Base-by-base conservation (phyloP, 2,329 filamentous ascomycete species). In the Diplodia sapinea region DNA sequence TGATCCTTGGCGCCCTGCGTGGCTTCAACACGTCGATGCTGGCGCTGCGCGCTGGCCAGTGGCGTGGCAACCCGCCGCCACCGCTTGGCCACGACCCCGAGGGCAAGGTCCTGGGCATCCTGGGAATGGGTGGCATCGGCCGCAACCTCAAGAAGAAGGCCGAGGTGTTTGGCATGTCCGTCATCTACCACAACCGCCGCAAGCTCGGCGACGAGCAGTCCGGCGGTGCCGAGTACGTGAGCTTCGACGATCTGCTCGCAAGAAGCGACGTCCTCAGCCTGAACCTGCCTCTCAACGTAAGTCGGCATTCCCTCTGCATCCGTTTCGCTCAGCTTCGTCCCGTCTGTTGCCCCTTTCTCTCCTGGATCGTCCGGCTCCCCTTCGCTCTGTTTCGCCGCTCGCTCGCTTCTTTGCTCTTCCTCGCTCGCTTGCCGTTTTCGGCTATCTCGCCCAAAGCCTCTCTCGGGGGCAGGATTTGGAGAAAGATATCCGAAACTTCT, bases 81-180 rank as follows among this genome's bases (percentile, higher is more conserved):
- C 84, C 86, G 0, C 83, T 88, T 0, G 92, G 92, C 13, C 90
- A 91, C 74, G 92, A 95, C 74, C 92, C 92, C 1, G 84, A 91
- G 77, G 91, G 90, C 43, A 95, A 94, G 78, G 82, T 89, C 1
- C 83, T 96, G 5, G 92, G 92, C 0, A 93, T 96, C 69, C 77
- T 96, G 50, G 92, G 92, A 7, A 94, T 95, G 91, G 92, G 92
- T 23, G 91, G 92, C 2, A 95, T 96, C 69, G 92, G 93, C 0
- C 83, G 89, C 43, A 92, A 93, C 74, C 79, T 95, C 72, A 91
- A 90, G 75, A 86, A 82, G 75, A 93, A 93, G 79, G 90, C 89
- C 3, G 83, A 86, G 65, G 90, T 84, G 0, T 94, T 96, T 75
- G 91, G 89, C 12, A 93, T 95, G 90, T 85, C 79, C 52, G 84